A percentile compares a stretch with the other conserved stretches of the same genome.
These are phyloP conservation scores for Chamaenerion angustifolium DNA, from an alignment of 345 rosid genomes.

Conservation along the genomic window DNA sequence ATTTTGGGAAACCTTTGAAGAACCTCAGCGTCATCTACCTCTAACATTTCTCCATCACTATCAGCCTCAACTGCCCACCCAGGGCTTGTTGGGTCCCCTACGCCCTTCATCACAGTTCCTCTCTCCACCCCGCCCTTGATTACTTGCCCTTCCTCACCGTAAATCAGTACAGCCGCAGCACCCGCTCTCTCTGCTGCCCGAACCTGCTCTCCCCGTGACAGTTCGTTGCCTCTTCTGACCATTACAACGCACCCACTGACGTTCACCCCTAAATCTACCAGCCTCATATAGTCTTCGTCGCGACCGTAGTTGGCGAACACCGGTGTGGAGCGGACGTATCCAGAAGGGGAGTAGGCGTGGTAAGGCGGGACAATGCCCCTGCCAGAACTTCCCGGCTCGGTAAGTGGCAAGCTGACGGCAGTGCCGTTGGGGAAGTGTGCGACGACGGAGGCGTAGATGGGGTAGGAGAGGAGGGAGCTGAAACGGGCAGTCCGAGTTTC, in stretches of 20 bases:
- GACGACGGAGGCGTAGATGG: slow-evolving; percentile 33
- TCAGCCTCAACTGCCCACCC: slow-evolving; percentile 67
- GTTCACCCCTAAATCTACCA: slow-evolving; percentile 39
- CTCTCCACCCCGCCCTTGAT: slow-evolving; percentile 62
- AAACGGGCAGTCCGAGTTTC: slow-evolving; percentile 40
- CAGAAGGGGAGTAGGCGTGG: slow-evolving; percentile 94
- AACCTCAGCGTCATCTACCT: slow-evolving; percentile 41
- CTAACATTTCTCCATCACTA: slow-evolving; percentile 52
- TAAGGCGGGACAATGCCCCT: slow-evolving; percentile 45
- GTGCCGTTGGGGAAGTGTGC: slow-evolving; percentile 43
- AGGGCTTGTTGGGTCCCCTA: slow-evolving; percentile 88
- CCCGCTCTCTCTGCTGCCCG: slow-evolving; percentile 50
- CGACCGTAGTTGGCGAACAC: slow-evolving; percentile 69
- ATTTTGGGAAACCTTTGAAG: slow-evolving; percentile 51
- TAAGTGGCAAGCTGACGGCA: slow-evolving; percentile 20
- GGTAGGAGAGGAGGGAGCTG: slow-evolving; percentile 63
- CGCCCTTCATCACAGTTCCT: slow-evolving; percentile 87
- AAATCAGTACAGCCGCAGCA: slow-evolving; percentile 66
- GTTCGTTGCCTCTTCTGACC: slow-evolving; percentile 38
- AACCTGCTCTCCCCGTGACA: slow-evolving; percentile 59
- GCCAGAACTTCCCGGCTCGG: slow-evolving; percentile 19
- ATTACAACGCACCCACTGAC: slow-evolving; percentile 55
- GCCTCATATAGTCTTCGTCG: slow-evolving; percentile 57
- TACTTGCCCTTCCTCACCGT: slow-evolving; percentile 31
- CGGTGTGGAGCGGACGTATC: slow-evolving; percentile 36